Conservation (phyloP, 139 green algal genomes). For the Diplosphaera chodatii region DNA sequence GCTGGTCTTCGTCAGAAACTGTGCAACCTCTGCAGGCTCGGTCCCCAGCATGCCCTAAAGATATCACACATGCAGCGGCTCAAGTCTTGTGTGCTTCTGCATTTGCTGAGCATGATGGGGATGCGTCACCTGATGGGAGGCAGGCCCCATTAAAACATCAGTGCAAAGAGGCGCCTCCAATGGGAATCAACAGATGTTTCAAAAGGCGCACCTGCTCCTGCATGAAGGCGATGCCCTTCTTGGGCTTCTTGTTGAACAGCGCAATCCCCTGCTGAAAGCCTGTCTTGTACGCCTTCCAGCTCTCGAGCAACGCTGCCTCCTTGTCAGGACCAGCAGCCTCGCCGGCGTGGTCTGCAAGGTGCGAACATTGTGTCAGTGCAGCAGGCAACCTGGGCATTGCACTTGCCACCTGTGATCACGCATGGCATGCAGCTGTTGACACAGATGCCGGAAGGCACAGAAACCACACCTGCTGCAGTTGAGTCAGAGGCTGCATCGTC, state of each 20-base stretch:
- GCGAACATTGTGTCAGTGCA: no score
- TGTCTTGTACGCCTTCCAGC: constrained; percentile 67
- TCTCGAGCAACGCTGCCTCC: constrained; percentile 49
- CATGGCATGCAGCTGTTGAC: neutral
- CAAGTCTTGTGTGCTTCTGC: no score
- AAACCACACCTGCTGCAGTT: neutral
- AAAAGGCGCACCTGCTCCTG: constrained; percentile 24
- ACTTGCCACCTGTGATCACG: neutral
- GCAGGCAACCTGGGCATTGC: no score
- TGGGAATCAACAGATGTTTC: no score
- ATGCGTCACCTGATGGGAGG: no score
- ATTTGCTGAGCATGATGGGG: no score
- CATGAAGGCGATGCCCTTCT: constrained; percentile 84
- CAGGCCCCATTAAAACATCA: no score
- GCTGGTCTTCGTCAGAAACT: constrained; percentile 43
- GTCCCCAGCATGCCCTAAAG: constrained; percentile 72
- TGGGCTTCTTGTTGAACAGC: constrained; percentile 97
- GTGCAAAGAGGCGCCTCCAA: neutral
- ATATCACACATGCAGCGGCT: no score
- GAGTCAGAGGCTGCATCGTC: constrained; percentile 1
- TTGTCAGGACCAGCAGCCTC: neutral
- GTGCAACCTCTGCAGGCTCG: constrained; percentile 35
- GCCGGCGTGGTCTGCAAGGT: no score
- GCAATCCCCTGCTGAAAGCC: constrained; percentile 75
- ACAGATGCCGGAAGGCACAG: no score